A percentile compares a stretch with the other conserved stretches of the same genome.
phyloP scores from a whole-genome alignment of 768 basidiomycete genomes.

The Trametes cubensis region DNA sequence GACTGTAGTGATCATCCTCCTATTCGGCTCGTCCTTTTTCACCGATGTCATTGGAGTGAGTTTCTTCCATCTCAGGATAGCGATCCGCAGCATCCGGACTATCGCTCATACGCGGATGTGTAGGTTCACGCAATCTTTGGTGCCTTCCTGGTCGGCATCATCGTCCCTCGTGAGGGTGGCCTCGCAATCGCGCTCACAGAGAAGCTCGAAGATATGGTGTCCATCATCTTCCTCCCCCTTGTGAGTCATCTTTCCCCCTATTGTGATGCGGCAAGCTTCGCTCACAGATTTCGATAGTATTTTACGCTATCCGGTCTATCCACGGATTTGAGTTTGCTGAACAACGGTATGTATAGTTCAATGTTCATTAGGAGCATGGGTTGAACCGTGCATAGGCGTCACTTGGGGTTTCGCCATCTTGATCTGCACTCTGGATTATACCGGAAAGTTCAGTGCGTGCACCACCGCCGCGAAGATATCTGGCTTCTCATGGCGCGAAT shows the following conservation, averaged over 20 bases:
- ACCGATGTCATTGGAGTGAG: conserved; percentile 76
- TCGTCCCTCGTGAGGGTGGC: conserved; percentile 82
- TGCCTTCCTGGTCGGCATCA: conserved; percentile 80
- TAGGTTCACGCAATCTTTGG: conserved; percentile 37
- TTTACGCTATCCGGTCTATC: conserved; percentile 77
- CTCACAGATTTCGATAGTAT: conserved; percentile 48
- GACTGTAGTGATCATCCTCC: conserved; percentile 74
- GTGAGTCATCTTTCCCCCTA: too few species aligned
- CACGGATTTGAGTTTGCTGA: conserved; percentile 78
- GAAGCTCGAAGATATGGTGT: conserved; percentile 86
- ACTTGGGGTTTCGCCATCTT: conserved; percentile 84
- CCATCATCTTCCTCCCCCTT: conserved; percentile 73
- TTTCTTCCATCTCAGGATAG: too few species aligned
- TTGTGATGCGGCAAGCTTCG: not conserved
- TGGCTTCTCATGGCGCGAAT: conserved; percentile 77
- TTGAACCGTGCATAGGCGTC: conserved; percentile 27
- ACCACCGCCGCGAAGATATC: conserved; percentile 54
- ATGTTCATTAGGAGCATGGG: not conserved
- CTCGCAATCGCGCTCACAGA: conserved; percentile 80
- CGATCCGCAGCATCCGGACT: too few species aligned
- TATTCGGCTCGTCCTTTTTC: conserved; percentile 77
- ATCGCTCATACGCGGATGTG: not conserved
- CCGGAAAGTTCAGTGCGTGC: conserved; percentile 79
- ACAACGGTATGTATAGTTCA: conserved; percentile 48
- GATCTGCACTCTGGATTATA: conserved; percentile 74